phyloP scores from a whole-genome alignment of 2,329 filamentous ascomycete genomes.

The Neurospora crassa region DNA sequence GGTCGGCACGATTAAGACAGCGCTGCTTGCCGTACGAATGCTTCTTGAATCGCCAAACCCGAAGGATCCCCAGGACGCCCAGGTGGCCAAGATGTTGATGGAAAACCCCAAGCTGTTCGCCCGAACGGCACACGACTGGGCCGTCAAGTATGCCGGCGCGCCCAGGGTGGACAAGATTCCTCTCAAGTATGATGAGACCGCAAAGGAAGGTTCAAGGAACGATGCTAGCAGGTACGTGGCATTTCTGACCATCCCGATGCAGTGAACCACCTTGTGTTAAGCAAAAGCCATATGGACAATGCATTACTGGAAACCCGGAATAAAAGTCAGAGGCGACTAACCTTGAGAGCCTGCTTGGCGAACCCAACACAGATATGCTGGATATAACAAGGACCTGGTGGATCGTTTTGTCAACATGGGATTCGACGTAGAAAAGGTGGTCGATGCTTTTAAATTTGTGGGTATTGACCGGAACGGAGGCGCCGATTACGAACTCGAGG shows the following conservation, averaged over 20 bases:
- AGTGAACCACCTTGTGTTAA: background rate
- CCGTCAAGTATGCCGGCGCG: conserved; percentile 72
- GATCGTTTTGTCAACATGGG: conserved; percentile 85
- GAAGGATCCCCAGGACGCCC: conserved; percentile 92
- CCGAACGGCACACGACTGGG: conserved; percentile 81
- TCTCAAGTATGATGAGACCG: conserved; percentile 16
- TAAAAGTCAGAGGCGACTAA: background rate
- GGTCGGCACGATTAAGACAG: conserved; percentile 91
- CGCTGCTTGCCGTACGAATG: conserved; percentile 84
- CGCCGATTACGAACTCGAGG: conserved; percentile 76
- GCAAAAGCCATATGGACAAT: conserved; percentile 10
- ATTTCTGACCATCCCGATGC: background rate
- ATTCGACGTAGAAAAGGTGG: conserved; percentile 79
- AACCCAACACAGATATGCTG: conserved; percentile 58
- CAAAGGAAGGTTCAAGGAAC: conserved; percentile 37
- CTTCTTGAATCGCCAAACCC: conserved; percentile 90
- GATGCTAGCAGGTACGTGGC: conserved; percentile 37
- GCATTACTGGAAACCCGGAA: background rate
- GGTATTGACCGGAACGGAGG: conserved; percentile 73
- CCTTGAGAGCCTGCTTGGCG: background rate
- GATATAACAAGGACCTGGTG: conserved; percentile 77
- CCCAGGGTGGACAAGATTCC: conserved; percentile 36
- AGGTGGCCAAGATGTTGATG: conserved; percentile 86
- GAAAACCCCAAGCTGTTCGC: conserved; percentile 70
- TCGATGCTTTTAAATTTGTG: conserved; percentile 71